phyloP scores from a whole-genome alignment of 208 protist species.

The Trypanosoma congolense region DNA sequence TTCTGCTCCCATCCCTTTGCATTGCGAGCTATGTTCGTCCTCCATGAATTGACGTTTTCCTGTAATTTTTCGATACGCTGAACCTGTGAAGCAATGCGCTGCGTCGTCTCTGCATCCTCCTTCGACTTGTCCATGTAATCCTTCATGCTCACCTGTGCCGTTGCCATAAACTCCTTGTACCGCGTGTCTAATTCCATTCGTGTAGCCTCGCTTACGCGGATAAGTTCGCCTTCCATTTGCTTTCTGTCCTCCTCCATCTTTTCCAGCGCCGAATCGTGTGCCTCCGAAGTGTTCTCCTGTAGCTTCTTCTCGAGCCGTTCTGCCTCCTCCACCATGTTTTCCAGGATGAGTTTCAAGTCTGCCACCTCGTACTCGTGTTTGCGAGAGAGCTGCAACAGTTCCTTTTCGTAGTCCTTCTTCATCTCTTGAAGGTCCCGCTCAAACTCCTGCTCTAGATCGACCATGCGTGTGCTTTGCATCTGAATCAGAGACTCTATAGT shows the following conservation, averaged over 20 bases:
- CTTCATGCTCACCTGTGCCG: slow-evolving; percentile 92
- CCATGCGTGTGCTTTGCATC: slow-evolving; percentile 77
- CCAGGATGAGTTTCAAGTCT: slow-evolving; percentile 83
- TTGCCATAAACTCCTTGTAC: slow-evolving; percentile 90
- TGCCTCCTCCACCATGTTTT: slow-evolving; percentile 87
- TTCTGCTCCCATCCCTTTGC: slow-evolving; percentile 90
- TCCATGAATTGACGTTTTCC: slow-evolving; percentile 87
- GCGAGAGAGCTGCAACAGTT: slow-evolving; percentile 76
- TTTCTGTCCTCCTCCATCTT: slow-evolving; percentile 91
- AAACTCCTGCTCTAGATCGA: slow-evolving; percentile 86
- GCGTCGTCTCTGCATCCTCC: slow-evolving; percentile 89
- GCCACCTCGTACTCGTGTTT: slow-evolving; percentile 81
- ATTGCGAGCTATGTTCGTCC: slow-evolving; percentile 86
- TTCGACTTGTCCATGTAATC: slow-evolving; percentile 94
- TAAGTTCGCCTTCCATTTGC: slow-evolving; percentile 82
- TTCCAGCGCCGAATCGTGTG: slow-evolving; percentile 85
- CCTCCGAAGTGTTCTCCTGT: slow-evolving; percentile 81
- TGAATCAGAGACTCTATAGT: slow-evolving; percentile 88
- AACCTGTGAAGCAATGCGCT: slow-evolving; percentile 84
- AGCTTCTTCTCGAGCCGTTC: slow-evolving; percentile 85
- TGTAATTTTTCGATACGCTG: slow-evolving; percentile 94
- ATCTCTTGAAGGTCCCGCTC: slow-evolving; percentile 87
- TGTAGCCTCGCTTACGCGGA: slow-evolving; percentile 58
- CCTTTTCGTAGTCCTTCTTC: slow-evolving; percentile 89
- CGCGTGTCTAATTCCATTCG: slow-evolving; percentile 73